Base-by-base conservation (phyloP, 108 stramenopile species). In the Cylindrotheca closterium region DNA sequence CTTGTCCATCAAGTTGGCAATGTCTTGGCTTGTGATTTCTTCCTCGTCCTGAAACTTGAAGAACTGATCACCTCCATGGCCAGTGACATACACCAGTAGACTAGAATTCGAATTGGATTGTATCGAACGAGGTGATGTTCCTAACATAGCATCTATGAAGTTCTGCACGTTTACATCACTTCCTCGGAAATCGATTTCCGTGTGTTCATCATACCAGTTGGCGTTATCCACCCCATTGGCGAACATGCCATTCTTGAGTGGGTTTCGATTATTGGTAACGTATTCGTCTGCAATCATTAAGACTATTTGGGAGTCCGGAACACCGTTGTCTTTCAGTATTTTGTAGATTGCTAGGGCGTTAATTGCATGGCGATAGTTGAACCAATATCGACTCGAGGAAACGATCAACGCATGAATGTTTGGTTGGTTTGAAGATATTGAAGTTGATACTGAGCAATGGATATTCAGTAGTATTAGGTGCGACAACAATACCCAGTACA, bases 21-120 rank as follows among this genome's bases (percentile, higher is more conserved):
- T 59, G 65, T 96, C 95, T 52, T 83, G 55, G 1, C 92, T 75
- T 67, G 79, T 89, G 25, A 98, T 51, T 70, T 98, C 98, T 70
- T 98, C 96, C 24, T 75, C 77, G 79, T 98, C 96, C 71, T 97
- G 96, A 64, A 99, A 98, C 75, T 97, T 97, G 70, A 97, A 91
- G 68, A 97, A 97, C 64, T 72, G 88, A 74, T 98, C 94, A 15
- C 98, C 98, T 7, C 98, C 98, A 68, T 99, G 98, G 22, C 98
- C 98, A 34, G 96, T 93, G 60, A 96, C 64, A 67, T 89, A 97
- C 15, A 98, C 77, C 12, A 99, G 45, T 15, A 98, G 46, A 71
- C 87, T 76, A 30, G 82, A 81, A 23, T 57, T 56, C 62, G 46
- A 74, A 54, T 71, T 79, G 52, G 55, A 27, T 28, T 57, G 67